Evolutionary conservation across 495 filamentous ascomycete genomes (phyloP).

Genomic region (Neurospora discreta): DNA sequence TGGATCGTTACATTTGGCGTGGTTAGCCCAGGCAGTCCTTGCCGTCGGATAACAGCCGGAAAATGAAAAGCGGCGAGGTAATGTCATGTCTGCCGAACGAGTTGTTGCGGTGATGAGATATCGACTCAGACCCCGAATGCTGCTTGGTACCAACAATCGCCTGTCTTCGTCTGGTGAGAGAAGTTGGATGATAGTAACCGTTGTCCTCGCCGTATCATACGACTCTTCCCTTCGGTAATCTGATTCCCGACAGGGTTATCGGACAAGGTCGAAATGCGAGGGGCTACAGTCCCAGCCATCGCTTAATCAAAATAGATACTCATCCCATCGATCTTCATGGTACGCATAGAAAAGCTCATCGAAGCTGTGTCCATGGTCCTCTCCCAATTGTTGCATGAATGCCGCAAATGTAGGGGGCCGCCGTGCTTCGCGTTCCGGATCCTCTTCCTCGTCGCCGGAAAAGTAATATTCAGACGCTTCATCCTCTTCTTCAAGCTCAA

Average conservation of each 20-base stretch:
- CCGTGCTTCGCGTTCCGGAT: conserved; percentile 21
- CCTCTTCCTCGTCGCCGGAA: conserved; percentile 21
- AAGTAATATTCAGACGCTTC: conserved; percentile 27
- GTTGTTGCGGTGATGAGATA: not conserved
- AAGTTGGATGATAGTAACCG: not conserved
- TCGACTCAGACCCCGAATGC: not conserved
- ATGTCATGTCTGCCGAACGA: not conserved
- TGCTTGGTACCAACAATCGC: not conserved
- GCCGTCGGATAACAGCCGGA: not conserved
- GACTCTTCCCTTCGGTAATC: not conserved
- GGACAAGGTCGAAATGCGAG: not conserved
- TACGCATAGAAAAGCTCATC: conserved; percentile 25
- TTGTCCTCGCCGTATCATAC: not conserved
- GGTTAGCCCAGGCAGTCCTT: not conserved
- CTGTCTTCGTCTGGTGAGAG: not conserved
- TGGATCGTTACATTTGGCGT: not conserved
- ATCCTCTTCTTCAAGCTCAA: conserved; percentile 25
- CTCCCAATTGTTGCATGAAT: conserved; percentile 18
- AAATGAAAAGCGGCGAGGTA: not conserved
- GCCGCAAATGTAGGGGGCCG: conserved; percentile 20
- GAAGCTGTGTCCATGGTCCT: conserved; percentile 22
- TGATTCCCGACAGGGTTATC: not conserved
- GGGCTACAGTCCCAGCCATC: not conserved
- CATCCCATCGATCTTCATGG: conserved; percentile 26
- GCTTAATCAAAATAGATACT: conserved; percentile 20